Evolutionary conservation across 352 stramenopile genomes (phyloP).

Genomic region (Hyaloperonospora brassicae): DNA sequence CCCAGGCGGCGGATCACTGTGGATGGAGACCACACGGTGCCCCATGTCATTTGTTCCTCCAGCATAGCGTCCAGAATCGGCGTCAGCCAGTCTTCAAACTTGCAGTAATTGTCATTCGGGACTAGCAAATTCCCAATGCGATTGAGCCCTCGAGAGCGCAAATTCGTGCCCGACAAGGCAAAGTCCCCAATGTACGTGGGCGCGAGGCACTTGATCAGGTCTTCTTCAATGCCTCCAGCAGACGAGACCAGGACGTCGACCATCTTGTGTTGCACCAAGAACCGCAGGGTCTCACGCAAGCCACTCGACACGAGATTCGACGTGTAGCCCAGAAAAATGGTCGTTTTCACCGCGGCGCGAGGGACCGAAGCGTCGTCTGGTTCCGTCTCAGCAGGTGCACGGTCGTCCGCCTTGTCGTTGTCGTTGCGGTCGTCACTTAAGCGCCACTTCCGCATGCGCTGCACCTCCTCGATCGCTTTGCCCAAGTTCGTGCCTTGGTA

Average conservation of each 20-base stretch:
- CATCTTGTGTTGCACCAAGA: slow-evolving; percentile 97
- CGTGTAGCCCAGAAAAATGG: slow-evolving; percentile 99
- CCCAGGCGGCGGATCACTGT: slow-evolving; percentile 95
- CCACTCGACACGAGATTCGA: slow-evolving; percentile 99
- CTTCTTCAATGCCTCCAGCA: slow-evolving; percentile 91
- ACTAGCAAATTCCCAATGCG: slow-evolving; percentile 99
- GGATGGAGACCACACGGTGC: slow-evolving; percentile 92
- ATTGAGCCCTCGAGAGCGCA: slow-evolving; percentile 96
- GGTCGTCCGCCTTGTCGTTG: slow-evolving; percentile 89
- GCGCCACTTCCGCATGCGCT: slow-evolving; percentile 97
- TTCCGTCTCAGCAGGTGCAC: too few species aligned
- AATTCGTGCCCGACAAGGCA: slow-evolving; percentile 85
- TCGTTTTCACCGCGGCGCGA: slow-evolving; percentile 86
- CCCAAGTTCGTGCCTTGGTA: slow-evolving; percentile 97
- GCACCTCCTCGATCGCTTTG: slow-evolving; percentile 96
- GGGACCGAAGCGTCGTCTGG: slow-evolving; percentile 66
- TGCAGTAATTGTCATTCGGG: slow-evolving; percentile 99
- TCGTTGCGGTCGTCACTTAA: slow-evolving; percentile 91
- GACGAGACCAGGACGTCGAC: slow-evolving; percentile 96
- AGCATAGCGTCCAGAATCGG: slow-evolving; percentile 97
- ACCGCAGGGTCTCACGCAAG: slow-evolving; percentile 95
- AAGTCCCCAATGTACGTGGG: slow-evolving; percentile 98
- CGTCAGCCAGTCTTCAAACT: slow-evolving; percentile 94
- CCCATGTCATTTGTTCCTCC: slow-evolving; percentile 92
- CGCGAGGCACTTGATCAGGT: slow-evolving; percentile 99